Evolutionary conservation across 352 stramenopile genomes (phyloP).

Genomic region (Phytophthora fragariaefolia): DNA sequence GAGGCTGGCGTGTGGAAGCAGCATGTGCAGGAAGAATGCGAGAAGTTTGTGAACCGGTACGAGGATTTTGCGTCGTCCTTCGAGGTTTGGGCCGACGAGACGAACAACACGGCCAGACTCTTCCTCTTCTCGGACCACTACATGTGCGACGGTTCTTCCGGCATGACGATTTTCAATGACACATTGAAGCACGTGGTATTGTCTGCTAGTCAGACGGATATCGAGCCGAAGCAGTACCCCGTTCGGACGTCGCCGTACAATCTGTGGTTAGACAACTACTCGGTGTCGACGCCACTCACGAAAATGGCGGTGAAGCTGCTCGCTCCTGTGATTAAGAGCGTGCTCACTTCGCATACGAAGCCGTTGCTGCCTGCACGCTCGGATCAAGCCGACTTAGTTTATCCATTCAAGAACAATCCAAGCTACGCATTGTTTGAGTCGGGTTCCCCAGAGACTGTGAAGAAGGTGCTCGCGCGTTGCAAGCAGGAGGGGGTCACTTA

Average conservation of each 20-base stretch:
- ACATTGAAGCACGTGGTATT: constrained; percentile 18
- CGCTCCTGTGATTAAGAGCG: constrained; percentile 19
- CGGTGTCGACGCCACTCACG: constrained; percentile 22
- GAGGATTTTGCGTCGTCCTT: constrained; percentile 36
- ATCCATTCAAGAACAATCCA: constrained; percentile 34
- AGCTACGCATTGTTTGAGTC: constrained; percentile 39
- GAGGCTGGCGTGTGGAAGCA: constrained; percentile 26
- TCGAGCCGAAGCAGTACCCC: constrained; percentile 24
- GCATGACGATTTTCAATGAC: constrained; percentile 47
- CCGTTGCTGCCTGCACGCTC: constrained; percentile 32
- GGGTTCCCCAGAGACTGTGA: constrained; percentile 28
- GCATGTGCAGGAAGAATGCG: constrained; percentile 30
- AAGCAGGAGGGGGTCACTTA: constrained; percentile 43
- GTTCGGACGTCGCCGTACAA: constrained; percentile 40
- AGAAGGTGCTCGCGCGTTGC: constrained; percentile 35
- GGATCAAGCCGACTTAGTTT: constrained; percentile 36
- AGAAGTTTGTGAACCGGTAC: constrained; percentile 30
- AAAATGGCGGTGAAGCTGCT: constrained; percentile 30
- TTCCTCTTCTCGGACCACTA: constrained; percentile 57
- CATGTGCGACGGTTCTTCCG: constrained; percentile 49
- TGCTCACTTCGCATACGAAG: constrained; percentile 26
- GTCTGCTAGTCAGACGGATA: constrained; percentile 10
- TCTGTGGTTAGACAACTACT: constrained; percentile 25
- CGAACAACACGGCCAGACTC: constrained; percentile 28
- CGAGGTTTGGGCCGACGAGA: constrained; percentile 21